These are phyloP conservation scores for Coniferiporia weirii DNA, from an alignment of 1,284 basidiomycete genomes.

Conservation along the genomic window DNA sequence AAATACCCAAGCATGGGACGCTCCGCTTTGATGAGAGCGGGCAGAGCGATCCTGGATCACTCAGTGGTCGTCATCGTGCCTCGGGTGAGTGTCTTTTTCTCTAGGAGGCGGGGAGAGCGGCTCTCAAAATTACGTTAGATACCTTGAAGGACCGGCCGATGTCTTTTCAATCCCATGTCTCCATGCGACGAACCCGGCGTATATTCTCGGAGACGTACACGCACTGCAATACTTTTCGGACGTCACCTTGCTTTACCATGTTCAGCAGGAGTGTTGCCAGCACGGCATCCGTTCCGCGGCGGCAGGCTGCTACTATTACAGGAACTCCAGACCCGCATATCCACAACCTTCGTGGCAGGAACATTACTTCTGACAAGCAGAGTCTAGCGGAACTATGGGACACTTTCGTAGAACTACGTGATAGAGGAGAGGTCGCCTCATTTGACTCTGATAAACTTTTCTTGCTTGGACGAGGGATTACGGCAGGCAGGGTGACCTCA, in stretches of 20 bases:
- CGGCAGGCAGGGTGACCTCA: background rate
- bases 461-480: background rate
- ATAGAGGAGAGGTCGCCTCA: background rate
- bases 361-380: background rate
- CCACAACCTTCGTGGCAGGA: background rate
- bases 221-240: conserved; percentile 10
- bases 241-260: conserved; percentile 17
- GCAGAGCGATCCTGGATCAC: background rate
- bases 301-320: conserved; percentile 4
- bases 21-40: background rate
- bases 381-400: conserved; percentile 3
- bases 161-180: background rate
- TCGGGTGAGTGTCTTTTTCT: background rate
- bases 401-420: background rate
- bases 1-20: background rate
- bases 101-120: background rate
- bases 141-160: background rate
- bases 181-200: conserved; percentile 4
- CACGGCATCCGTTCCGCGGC: conserved; percentile 14
- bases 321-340: background rate
- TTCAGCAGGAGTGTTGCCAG: conserved; percentile 18
- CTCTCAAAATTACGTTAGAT: background rate
- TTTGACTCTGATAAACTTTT: background rate
- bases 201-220: background rate
- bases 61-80: background rate